Evolutionary conservation across 805 yeast species (phyloP).

Genomic region (Starmerella tilneyi): DNA sequence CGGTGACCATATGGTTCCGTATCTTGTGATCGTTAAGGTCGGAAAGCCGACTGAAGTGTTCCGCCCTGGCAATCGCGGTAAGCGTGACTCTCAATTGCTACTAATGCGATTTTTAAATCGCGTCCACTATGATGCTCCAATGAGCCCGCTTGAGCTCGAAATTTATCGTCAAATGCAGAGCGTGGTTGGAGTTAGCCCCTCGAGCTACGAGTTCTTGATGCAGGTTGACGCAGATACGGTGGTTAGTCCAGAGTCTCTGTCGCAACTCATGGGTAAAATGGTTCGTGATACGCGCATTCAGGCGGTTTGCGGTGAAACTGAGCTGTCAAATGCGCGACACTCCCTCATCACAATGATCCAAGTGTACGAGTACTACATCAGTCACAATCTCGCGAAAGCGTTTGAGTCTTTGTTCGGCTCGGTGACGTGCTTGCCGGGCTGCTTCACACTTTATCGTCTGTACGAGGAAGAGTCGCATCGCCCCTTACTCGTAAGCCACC

Average conservation of each 20-base stretch:
- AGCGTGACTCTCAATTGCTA: slow-evolving; percentile 53
- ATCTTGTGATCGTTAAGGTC: slow-evolving; percentile 47
- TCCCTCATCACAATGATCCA: slow-evolving; percentile 52
- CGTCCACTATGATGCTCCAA: slow-evolving; percentile 50
- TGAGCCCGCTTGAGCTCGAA: slow-evolving; percentile 49
- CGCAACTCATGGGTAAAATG: slow-evolving; percentile 48
- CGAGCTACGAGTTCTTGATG: slow-evolving; percentile 43
- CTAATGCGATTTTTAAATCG: slow-evolving; percentile 52
- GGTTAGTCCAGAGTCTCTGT: slow-evolving; percentile 44
- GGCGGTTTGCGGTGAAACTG: slow-evolving; percentile 56
- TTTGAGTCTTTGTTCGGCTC: slow-evolving; percentile 53
- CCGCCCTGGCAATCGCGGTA: slow-evolving; percentile 55
- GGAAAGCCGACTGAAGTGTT: slow-evolving; percentile 51
- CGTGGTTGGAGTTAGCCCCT: slow-evolving; percentile 49
- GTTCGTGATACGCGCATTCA: slow-evolving; percentile 45
- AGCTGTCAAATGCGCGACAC: slow-evolving; percentile 42
- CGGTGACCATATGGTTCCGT: slow-evolving; percentile 47
- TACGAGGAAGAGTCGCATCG: slow-evolving; percentile 47
- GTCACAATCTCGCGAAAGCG: slow-evolving; percentile 54
- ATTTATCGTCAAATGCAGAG: slow-evolving; percentile 46
- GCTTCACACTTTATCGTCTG: slow-evolving; percentile 50
- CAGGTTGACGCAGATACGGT: slow-evolving; percentile 60
- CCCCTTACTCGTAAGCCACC: slow-evolving; percentile 51
- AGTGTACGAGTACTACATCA: slow-evolving; percentile 54
- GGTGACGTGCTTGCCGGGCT: slow-evolving; percentile 57